Percentiles rank a stretch among this genome's conserved stretches.
phyloP scores from a whole-genome alignment of 352 stramenopile species.

The Globisporangium yorkense region DNA sequence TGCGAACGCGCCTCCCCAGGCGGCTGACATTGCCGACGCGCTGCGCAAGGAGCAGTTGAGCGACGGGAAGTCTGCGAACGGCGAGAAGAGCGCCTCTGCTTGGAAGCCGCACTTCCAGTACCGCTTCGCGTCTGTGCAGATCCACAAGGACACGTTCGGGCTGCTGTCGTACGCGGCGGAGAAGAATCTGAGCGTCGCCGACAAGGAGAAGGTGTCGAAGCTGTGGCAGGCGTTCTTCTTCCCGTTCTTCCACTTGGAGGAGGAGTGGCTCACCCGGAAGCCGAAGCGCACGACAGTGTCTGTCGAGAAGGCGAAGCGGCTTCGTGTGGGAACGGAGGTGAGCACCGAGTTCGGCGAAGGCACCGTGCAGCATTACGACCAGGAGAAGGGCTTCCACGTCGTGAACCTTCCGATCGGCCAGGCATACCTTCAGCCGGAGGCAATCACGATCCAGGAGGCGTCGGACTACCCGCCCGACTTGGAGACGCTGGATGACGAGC shows the following conservation, averaged over 20 bases:
- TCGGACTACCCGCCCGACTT: constrained; percentile 71
- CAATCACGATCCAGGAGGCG: constrained; percentile 72
- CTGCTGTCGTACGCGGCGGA: constrained; percentile 75
- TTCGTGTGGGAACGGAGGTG: constrained; percentile 67
- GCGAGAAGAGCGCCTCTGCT: constrained; percentile 5
- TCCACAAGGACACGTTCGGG: constrained; percentile 81
- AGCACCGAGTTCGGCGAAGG: constrained; percentile 78
- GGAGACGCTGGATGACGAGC: constrained; percentile 51
- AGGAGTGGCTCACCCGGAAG: constrained; percentile 79
- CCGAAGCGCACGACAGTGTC: constrained; percentile 61
- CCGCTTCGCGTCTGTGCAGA: constrained; percentile 66
- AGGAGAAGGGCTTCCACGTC: constrained; percentile 47
- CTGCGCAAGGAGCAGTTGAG: constrained; percentile 48
- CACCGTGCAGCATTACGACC: constrained; percentile 74
- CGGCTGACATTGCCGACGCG: constrained; percentile 53
- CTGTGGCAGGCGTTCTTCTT: constrained; percentile 84
- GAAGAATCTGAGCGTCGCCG: constrained; percentile 71
- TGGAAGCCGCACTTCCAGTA: constrained; percentile 76
- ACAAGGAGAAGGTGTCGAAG: constrained; percentile 85
- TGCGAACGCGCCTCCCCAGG: constrained; percentile 34
- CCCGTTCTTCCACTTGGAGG: constrained; percentile 77
- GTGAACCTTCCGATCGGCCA: constrained; percentile 63
- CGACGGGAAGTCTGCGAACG: constrained; percentile 1
- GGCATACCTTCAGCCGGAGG: constrained; percentile 68
- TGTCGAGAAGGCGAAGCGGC: constrained; percentile 53